A percentile compares a stretch with the other conserved stretches of the same genome.
phyloP scores from a whole-genome alignment of 2,329 filamentous ascomycete species.

The Beauveria sp. region DNA sequence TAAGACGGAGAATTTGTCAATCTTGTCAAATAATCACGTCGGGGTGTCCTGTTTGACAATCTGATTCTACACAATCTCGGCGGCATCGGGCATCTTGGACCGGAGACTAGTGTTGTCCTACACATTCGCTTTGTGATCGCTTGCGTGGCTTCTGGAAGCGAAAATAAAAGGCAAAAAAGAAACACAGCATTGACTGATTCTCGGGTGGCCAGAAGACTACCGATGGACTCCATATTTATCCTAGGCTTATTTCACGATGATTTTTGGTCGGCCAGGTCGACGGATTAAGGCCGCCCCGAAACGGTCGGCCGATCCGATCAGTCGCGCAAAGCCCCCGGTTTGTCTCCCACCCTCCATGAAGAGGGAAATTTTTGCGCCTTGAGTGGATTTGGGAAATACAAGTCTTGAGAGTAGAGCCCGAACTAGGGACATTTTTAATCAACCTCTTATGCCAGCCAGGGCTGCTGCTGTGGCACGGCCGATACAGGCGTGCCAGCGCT shows the following conservation, averaged over 20 bases:
- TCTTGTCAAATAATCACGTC: neutral
- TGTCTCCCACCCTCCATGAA: no score
- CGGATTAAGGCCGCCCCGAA: slow-evolving; percentile 1
- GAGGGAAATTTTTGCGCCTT: neutral
- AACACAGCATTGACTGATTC: no score
- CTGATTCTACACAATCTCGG: neutral
- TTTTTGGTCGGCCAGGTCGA: no score
- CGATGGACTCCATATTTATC: neutral
- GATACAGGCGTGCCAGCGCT: slow-evolving; percentile 8
- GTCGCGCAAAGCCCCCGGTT: neutral
- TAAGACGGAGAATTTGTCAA: neutral
- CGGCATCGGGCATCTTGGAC: neutral
- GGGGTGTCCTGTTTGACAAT: no score
- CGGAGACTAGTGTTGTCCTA: no score
- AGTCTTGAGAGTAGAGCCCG: neutral
- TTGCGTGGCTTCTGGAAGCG: neutral
- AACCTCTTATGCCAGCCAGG: neutral
- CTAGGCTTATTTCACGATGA: neutral
- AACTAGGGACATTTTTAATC: neutral
- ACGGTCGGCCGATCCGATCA: slow-evolving; percentile 8
- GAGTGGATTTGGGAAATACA: neutral
- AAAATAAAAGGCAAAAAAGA: no score
- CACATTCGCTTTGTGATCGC: neutral
- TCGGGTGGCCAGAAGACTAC: no score
- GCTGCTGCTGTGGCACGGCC: neutral